Evolutionary conservation across 768 basidiomycete genomes (phyloP), one percentile per base, ranked within the genome.

Genomic region (Lentinula detonsa): DNA sequence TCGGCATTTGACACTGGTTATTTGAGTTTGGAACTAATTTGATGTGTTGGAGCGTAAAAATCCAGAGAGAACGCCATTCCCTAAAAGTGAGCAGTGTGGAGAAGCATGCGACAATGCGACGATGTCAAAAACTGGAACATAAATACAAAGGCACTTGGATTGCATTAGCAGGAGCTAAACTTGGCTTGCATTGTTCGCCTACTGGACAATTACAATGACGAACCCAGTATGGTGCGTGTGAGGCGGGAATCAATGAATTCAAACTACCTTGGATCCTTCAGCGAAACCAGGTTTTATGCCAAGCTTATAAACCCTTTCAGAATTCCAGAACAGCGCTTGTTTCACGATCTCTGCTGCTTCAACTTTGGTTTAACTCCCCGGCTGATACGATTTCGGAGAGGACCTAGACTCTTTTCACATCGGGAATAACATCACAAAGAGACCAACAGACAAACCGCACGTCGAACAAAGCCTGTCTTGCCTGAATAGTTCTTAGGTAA

Each of bases 401-500:
- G 5, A 90, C 85, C 87, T 90, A 56, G 34, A 15, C 48, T 50
- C 16, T 5, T 10, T 31, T 6, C 35, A 9, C 28, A 34, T 43
- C 31, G 31, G 31, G 31, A 6, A 40, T 28, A 16, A 5, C 21
- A 18, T 37, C 33, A 10, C 46, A 35, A 15, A n/a, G 28, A 16
- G 9, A 54, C 37, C 28, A 4, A 49, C 31, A 13, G 52, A 11
- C 45, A 6, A 7, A 61, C 75, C 75, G 52, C 61, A 88, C 90
- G 63, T 83, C 76, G 62, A 75, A 87, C 35, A 93, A 71, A 0
- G 78, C 84, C 43, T 82, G 69, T 28, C 91, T 80, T 3, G 87
- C 83, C 72, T 92, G 91, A 1, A 80, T 49, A 5, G 76, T 79
- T 3, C 83, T 87, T 11, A 92, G 76, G 69, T 90, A 91, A 66